Evolutionary conservation across 305 asterid genomes (phyloP).

Genomic region (Petunia hybrid): DNA sequence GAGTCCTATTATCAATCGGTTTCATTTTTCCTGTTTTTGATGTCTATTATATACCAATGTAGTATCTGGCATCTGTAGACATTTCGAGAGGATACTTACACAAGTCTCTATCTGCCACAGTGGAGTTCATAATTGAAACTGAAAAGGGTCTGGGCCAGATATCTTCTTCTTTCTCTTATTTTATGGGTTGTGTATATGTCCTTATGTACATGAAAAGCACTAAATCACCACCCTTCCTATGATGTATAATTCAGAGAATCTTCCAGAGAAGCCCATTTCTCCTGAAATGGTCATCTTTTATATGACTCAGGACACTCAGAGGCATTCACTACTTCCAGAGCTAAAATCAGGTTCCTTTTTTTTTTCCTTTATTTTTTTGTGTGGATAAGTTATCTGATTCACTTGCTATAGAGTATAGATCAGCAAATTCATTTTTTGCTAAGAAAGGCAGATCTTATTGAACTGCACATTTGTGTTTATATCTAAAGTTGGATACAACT

Average conservation of each 20-base stretch:
- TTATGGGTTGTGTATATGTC: conserved; percentile 31
- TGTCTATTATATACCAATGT: conserved; percentile 47
- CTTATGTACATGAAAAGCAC: conserved; percentile 30
- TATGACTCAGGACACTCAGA: conserved; percentile 89
- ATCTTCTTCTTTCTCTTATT: conserved; percentile 22
- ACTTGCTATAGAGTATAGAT: conserved; percentile 12
- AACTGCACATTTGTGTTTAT: not conserved
- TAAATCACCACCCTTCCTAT: conserved; percentile 32
- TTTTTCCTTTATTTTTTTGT: conserved; percentile 6
- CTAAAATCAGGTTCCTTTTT: conserved; percentile 67
- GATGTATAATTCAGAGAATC: conserved; percentile 58
- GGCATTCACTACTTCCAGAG: conserved; percentile 75
- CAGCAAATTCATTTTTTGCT: not conserved
- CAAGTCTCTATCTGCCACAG: conserved; percentile 70
- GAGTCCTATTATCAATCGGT: conserved; percentile 30
- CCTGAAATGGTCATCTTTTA: conserved; percentile 77
- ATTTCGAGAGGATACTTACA: conserved; percentile 83
- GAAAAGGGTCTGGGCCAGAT: conserved; percentile 58
- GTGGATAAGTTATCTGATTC: conserved; percentile 15
- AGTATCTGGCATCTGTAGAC: conserved; percentile 83
- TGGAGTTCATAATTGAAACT: conserved; percentile 79
- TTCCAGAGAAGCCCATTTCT: conserved; percentile 67
- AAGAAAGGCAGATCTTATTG: not conserved
- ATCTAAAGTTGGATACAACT: not conserved
- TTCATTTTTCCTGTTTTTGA: conserved; percentile 41